These are phyloP conservation scores for Xerophyta viscosa DNA, from an alignment of 106 monocot genomes.

Conservation along the genomic window DNA sequence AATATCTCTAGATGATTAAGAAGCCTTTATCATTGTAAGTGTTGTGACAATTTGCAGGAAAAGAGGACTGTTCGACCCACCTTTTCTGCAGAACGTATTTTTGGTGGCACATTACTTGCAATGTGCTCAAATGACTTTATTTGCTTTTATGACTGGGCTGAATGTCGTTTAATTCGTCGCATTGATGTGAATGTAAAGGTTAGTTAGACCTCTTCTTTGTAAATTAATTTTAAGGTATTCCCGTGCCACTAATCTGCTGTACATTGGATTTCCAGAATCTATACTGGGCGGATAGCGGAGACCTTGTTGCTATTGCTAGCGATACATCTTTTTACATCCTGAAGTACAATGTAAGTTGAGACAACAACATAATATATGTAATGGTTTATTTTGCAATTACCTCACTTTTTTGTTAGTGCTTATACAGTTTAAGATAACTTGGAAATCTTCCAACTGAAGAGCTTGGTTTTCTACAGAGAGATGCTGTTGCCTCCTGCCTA, in stretches of 20 bases:
- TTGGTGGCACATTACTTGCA: conserved; percentile 73
- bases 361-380: too few species aligned
- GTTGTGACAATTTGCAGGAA: conserved; percentile 44
- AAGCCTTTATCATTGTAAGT: too few species aligned
- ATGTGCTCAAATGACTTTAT: conserved; percentile 97
- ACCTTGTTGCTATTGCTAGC: conserved; percentile 81
- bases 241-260: too few species aligned
- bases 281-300: conserved; percentile 97
- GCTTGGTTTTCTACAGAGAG: conserved; percentile 36
- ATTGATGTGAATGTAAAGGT: conserved; percentile 96
- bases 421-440: too few species aligned
- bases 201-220: not conserved
- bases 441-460: too few species aligned
- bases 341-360: conserved; percentile 81
- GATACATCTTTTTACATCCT: conserved; percentile 89
- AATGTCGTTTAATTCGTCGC: conserved; percentile 81
- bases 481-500: conserved; percentile 63
- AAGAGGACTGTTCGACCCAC: conserved; percentile 80
- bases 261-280: conserved; percentile 54
- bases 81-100: conserved; percentile 90
- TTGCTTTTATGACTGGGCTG: conserved; percentile 98
- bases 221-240: too few species aligned
- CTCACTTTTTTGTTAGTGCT: too few species aligned
- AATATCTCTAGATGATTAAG: too few species aligned
- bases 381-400: too few species aligned